Base-by-base conservation (phyloP, 2,329 filamentous ascomycete species). In the Apiospora saccharicola region DNA sequence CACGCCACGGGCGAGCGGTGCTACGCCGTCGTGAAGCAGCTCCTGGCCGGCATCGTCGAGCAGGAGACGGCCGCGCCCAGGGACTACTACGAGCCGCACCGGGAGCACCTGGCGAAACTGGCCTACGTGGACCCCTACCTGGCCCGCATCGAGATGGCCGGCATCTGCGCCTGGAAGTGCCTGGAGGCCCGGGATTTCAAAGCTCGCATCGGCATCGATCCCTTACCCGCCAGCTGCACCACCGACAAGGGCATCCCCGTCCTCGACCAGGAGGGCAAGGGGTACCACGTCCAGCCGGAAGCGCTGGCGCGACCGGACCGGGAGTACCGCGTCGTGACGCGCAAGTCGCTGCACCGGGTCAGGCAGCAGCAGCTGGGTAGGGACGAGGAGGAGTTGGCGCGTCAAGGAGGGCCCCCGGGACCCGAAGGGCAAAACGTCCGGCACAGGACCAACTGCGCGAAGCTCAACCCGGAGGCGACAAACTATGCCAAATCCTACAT, bases 111-210 rank as follows among this genome's bases (percentile, higher is more conserved):
- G 2, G 44, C 24, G 41, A 16, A 47, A 41, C 46, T 51, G 12
- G 12, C 44, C 19, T 5, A 51, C 68, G 68, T 43, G 30, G n/a
- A 70, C 47, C 68, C 68, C 19, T 53, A 53, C 47, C 34, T 53
- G 13, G 46, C 34, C 14, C 68, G 68, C 68, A 43, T 70, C 30
- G 30, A 49, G 44, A 70, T 70, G 68, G 44, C 47, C 68, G 68
- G 68, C 26, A 53, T 53, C 46, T 70, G 68, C 49, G 68, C 68
- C 68, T 70, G 68, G 68, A n/a, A 14, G 19, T 34, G n/a, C 68
- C 57, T 70, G 68, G 30, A 41, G 26, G 44, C 68, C 16, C 16
- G 5, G 19, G 34, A 41, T 30, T 70, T 57, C 19, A 4, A 8
- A 16, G 30, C 30, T 1, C 46, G 68, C 26, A 41, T 70, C 44